phyloP scores from a whole-genome alignment of 2,329 filamentous ascomycete genomes.

The Beauveria bassiana region DNA sequence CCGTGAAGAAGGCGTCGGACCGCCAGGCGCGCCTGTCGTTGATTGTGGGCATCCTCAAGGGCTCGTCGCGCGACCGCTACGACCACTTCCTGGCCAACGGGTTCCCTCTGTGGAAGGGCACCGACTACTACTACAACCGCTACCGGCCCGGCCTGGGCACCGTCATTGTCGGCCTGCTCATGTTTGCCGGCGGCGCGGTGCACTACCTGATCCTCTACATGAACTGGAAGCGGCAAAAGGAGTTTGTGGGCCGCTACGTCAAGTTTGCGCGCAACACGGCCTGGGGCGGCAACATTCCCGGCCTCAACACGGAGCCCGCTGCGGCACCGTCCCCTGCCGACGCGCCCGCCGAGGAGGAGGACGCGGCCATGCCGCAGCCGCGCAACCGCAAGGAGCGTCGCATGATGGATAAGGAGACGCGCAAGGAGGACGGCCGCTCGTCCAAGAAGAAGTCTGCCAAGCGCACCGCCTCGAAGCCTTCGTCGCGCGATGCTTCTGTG shows the following conservation, averaged over 20 bases:
- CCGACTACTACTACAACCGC: slow-evolving; percentile 94
- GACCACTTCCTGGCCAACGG: slow-evolving; percentile 90
- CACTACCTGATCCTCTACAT: slow-evolving; percentile 84
- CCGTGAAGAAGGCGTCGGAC: slow-evolving; percentile 73
- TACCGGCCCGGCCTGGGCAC: slow-evolving; percentile 86
- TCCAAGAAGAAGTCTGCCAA: slow-evolving; percentile 37
- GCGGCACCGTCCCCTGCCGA: slow-evolving; percentile 31
- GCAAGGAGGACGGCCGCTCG: slow-evolving; percentile 58
- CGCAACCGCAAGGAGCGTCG: slow-evolving; percentile 83
- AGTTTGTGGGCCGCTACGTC: slow-evolving; percentile 90
- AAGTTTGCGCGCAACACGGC: slow-evolving; percentile 79
- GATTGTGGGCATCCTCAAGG: slow-evolving; percentile 78
- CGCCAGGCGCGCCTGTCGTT: slow-evolving; percentile 78
- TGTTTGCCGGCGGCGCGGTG: slow-evolving; percentile 73
- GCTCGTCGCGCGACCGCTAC: slow-evolving; percentile 75
- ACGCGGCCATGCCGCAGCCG: slow-evolving; percentile 42
- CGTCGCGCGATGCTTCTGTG: slow-evolving; percentile 39
- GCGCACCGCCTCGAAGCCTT: slow-evolving; percentile 24
- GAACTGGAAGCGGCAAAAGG: slow-evolving; percentile 80
- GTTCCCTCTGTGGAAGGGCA: slow-evolving; percentile 94
- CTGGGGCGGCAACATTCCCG: slow-evolving; percentile 82
- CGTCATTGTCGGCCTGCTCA: slow-evolving; percentile 72
- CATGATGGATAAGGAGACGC: slow-evolving; percentile 77
- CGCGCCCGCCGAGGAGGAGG: slow-evolving; percentile 38
- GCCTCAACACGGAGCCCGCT: slow-evolving; percentile 43